phyloP scores from a whole-genome alignment of 163 green algal genomes.

The Chlorella variabilis region DNA sequence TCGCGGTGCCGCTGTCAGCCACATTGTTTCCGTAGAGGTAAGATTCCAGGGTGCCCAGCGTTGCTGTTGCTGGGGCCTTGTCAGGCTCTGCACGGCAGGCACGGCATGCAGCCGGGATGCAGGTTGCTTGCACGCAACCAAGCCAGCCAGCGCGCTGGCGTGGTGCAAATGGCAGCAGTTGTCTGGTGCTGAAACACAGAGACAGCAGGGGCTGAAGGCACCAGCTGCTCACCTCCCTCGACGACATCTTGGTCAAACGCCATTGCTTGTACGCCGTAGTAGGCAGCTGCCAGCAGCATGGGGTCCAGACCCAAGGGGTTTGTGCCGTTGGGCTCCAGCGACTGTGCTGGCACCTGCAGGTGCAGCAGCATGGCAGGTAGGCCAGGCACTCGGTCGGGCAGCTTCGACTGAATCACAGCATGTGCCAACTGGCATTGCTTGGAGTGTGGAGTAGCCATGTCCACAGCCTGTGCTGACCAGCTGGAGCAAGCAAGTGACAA shows the following conservation, averaged over 20 bases:
- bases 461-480: no score
- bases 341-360: constrained; percentile 2
- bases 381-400: background rate
- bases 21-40: constrained; percentile 38
- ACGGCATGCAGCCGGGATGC: background rate
- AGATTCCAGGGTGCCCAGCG: constrained; percentile 7
- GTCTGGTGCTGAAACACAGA: no score
- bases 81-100: background rate
- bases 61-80: constrained; percentile 1
- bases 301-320: constrained; percentile 31
- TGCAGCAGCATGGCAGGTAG: no score
- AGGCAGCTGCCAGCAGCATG: constrained; percentile 19
- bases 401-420: background rate
- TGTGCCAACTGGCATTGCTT: background rate
- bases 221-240: background rate
- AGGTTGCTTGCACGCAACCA: background rate
- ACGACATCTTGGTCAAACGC: background rate
- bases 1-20: constrained; percentile 15
- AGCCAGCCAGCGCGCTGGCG: no score
- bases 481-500: no score
- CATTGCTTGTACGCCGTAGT: background rate
- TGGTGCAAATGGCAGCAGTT: no score
- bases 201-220: no score
- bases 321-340: constrained; percentile 22
- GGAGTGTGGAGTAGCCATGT: no score